Percentiles rank a stretch among this genome's conserved stretches.
These are phyloP conservation scores for Penicillium sp. DNA, from an alignment of 2,329 filamentous ascomycete genomes.

Conservation along the genomic window DNA sequence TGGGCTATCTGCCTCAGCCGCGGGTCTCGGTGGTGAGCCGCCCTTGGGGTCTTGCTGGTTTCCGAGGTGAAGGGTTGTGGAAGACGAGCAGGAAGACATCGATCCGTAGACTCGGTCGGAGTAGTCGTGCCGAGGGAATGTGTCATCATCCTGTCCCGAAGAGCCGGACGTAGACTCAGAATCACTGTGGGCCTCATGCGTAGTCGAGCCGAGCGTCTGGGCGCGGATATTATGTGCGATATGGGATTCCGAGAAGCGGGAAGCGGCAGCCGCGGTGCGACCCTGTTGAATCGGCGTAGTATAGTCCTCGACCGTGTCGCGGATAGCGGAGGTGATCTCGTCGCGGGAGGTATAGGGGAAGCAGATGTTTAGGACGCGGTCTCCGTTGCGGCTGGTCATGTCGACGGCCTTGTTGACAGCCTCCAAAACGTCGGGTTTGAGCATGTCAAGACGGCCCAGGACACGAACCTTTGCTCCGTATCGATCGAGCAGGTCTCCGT, in stretches of 20 bases:
- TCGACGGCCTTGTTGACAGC: slow-evolving; percentile 79
- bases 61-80: slow-evolving; percentile 44
- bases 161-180: slow-evolving; percentile 39
- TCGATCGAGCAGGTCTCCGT: slow-evolving; percentile 83
- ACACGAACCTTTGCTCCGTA: slow-evolving; percentile 84
- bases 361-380: slow-evolving; percentile 79
- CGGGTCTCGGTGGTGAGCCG: slow-evolving; percentile 26
- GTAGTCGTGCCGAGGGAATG: slow-evolving; percentile 20
- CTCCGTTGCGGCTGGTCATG: slow-evolving; percentile 77
- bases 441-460: slow-evolving; percentile 71
- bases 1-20: slow-evolving; percentile 20
- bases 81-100: slow-evolving; percentile 34
- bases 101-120: slow-evolving; percentile 27
- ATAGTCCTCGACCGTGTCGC: slow-evolving; percentile 78
- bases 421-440: slow-evolving; percentile 78
- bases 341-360: slow-evolving; percentile 95
- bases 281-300: slow-evolving; percentile 56
- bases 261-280: slow-evolving; percentile 22
- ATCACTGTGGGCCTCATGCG: slow-evolving; percentile 39
- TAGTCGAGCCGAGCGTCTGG: slow-evolving; percentile 40
- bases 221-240: slow-evolving; percentile 79
- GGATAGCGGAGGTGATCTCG: slow-evolving; percentile 85
- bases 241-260: slow-evolving; percentile 71
- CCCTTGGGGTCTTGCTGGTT: slow-evolving; percentile 30
- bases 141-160: slow-evolving; percentile 39